phyloP scores from a whole-genome alignment of 2,329 filamentous ascomycete genomes.

The Fusarium setosum region DNA sequence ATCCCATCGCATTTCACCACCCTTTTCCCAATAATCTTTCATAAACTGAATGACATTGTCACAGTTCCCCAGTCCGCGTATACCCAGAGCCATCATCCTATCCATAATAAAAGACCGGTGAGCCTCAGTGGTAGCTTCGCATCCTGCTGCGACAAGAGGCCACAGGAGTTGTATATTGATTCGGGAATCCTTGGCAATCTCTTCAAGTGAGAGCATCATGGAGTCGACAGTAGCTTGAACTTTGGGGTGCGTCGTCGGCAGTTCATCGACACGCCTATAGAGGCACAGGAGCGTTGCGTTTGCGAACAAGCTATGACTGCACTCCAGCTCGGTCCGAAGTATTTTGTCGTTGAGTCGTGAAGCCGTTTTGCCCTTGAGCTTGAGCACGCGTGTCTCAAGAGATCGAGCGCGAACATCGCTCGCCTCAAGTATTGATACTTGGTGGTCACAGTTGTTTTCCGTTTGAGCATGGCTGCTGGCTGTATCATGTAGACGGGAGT shows the following conservation, averaged over 20 bases:
- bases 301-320: neutral
- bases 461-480: no score
- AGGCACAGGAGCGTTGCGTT: slow-evolving; percentile 11
- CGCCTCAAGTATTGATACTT: no score
- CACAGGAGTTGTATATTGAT: slow-evolving; percentile 6
- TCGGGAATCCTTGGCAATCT: neutral
- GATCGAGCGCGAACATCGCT: neutral
- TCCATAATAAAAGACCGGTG: neutral
- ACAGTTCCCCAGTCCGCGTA: slow-evolving; percentile 3
- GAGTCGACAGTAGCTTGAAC: neutral
- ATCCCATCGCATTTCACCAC: slow-evolving; percentile 7
- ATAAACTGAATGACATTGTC: slow-evolving; percentile 7
- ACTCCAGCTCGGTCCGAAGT: neutral
- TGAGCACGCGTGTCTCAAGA: neutral
- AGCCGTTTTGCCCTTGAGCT: neutral
- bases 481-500: no score
- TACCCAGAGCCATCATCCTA: slow-evolving; percentile 5
- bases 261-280: neutral
- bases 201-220: neutral
- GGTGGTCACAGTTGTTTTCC: no score
- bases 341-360: neutral
- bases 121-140: neutral
- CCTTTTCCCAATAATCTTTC: slow-evolving; percentile 15
- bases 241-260: neutral
- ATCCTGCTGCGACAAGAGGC: slow-evolving; percentile 14